Base-by-base conservation (phyloP, 345 rosid species). In the Salix arbutifolia region DNA sequence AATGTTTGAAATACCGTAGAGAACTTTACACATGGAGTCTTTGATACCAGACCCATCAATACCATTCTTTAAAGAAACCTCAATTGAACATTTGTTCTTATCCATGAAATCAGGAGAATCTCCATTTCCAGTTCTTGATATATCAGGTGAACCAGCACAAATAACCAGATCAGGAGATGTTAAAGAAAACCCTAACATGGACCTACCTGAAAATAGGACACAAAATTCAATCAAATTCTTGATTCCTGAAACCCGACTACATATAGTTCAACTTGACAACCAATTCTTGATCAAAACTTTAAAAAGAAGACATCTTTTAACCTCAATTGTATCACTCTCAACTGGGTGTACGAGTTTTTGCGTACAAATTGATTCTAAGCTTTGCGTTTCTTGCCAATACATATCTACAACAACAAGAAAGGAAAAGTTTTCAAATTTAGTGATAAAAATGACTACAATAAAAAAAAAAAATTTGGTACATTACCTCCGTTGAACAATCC, bases 41-140 rank as follows among this genome's bases (percentile, higher is more conserved):
- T 65, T 78, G n/a, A 38, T 37, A 72, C 70, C 35, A 21, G 90
- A 80, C 21, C 85, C 88, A 56, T 84, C 74, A 61, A 93, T 86
- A 52, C 97, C 97, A 72, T 90, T 86, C 80, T 93, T 93, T 53
- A 96, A 82, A 74, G 98, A 96, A 72, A 96, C 89, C 84, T 95
- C 94, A 73, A 87, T 71, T 2, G 89, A 88, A 67, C 67, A 67
- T 73, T 78, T 82, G 14, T 33, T 76, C 48, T 67, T 80, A 66
- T 81, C 62, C 69, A 67, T 33, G 19, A 87, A 77, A 8, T 90
- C 90, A 14, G 92, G 87, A 16, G 94, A 88, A 76, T 81, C 85
- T 69, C 73, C 87, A 30, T 69, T 81, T 44, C 76, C 61, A 12
- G 80, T 79, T 42, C 81, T 70, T 0, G 87, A 86, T n/a, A 89